phyloP scores from a whole-genome alignment of 2,329 filamentous ascomycete genomes.

The Orbilia quercus region DNA sequence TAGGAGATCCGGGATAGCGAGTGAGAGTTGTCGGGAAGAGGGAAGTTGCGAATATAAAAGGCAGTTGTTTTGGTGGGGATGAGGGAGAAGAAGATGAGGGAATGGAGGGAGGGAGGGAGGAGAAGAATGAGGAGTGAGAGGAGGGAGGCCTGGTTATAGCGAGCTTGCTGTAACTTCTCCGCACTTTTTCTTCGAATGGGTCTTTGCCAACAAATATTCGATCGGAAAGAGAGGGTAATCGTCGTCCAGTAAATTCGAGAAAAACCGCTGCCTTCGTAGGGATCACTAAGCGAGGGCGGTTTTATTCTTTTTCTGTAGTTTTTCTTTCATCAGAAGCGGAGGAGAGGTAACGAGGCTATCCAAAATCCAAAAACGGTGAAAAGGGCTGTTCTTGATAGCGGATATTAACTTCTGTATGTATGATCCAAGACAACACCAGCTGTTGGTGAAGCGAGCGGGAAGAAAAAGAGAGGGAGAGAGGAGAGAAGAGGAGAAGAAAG shows the following conservation, averaged over 20 bases:
- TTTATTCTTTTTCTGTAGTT: conserved; percentile 33
- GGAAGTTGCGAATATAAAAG: conserved; percentile 29
- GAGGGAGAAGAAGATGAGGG: conserved; percentile 7
- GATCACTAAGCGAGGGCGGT: conserved; percentile 45
- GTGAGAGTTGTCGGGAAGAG: conserved; percentile 41
- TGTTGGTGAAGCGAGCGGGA: conserved; percentile 55
- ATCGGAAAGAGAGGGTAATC: conserved; percentile 56
- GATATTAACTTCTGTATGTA: conserved; percentile 30
- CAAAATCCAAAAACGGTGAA: conserved; percentile 49
- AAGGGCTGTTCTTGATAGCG: conserved; percentile 50
- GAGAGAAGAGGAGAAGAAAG: conserved; percentile 26
- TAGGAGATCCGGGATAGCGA: conserved; percentile 57
- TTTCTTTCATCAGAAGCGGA: conserved; percentile 33
- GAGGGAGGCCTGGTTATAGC: conserved; percentile 56
- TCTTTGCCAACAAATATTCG: conserved; percentile 56
- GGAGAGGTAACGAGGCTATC: conserved; percentile 48
- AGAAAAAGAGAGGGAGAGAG: conserved; percentile 31
- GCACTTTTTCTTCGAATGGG: conserved; percentile 56
- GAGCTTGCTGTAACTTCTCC: conserved; percentile 56
- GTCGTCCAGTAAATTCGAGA: conserved; percentile 52
- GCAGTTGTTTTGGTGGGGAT: conserved; percentile 21
- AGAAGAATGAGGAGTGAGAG: conserved; percentile 44
- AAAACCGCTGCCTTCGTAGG: conserved; percentile 50
- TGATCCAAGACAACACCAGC: conserved; percentile 54
- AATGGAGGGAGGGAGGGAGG: conserved; percentile 33